Base-by-base conservation (phyloP, 495 filamentous ascomycete species). In the Penicillium goetzii region DNA sequence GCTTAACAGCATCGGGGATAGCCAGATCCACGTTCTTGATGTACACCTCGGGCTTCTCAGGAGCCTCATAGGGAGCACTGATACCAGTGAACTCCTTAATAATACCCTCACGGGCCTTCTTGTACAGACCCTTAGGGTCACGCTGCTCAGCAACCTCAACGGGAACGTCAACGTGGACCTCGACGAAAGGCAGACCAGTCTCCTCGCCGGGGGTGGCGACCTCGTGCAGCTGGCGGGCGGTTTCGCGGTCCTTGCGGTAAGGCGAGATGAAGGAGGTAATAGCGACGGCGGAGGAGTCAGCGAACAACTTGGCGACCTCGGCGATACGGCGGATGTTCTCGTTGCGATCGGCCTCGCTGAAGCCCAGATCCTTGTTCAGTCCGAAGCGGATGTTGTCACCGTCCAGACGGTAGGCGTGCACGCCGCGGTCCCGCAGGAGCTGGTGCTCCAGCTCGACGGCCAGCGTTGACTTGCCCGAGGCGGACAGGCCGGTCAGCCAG, bases 371-470 rank as follows among this genome's bases (percentile, higher is more conserved):
- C 76, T 93, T 93, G 84, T 99, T 99, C 68, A 99, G 82, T 2
- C 95, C 96, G 83, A 97, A 97, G 61, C 95, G 94, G 71, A 99
- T 88, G 82, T 99, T 99, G 85, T 99, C 95, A 69, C 95, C 95
- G 77, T 99, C 95, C 19, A 99, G 88, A 2, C 96, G 87, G 83
- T 99, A 99, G 58, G 93, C 91, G 61, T 89, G 82, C 15, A 96
- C 76, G 17, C 88, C 88, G 72, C 95, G 92, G 65, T 76, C 68
- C 54, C 65, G 73, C 55, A 99, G 87, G 17, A 99, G 88, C 75
- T 96, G 91, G 78, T 96, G 93, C 81, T 99, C 95, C 19, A 98
- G 90, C 21, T 95, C 95, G 19, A 92, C 95, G 60, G 95, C 95
- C 33, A 98, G 89, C 19, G 95, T 99, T 49, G 92, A 96, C 80